These are phyloP conservation scores for Hemisphaericaspora nanyangensis DNA, from an alignment of 805 yeast species.

Conservation along the genomic window DNA sequence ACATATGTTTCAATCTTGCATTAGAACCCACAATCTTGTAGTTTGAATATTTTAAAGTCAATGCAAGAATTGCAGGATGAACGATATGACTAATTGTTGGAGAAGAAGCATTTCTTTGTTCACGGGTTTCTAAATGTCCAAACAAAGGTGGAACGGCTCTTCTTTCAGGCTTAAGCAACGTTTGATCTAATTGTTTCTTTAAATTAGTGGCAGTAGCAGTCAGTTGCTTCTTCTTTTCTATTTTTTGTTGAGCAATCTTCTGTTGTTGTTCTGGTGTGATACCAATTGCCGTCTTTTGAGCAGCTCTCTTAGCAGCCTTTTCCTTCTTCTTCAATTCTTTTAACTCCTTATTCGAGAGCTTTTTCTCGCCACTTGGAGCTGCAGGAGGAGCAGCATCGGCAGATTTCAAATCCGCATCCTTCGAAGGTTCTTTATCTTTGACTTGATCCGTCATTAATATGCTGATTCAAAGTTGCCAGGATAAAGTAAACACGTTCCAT, in stretches of 20 bases:
- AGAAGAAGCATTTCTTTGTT: conserved; percentile 61
- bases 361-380: conserved; percentile 1
- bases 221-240: conserved; percentile 27
- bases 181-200: conserved; percentile 52
- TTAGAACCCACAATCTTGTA: conserved; percentile 89
- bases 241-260: conserved; percentile 39
- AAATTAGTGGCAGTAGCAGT: conserved; percentile 41
- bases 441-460: conserved; percentile 1
- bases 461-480: no score
- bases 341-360: conserved; percentile 69
- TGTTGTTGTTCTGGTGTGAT: conserved; percentile 46
- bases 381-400: not conserved
- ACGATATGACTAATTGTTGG: conserved; percentile 63
- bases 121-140: conserved; percentile 77
- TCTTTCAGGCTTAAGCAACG: conserved; percentile 39
- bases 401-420: not conserved
- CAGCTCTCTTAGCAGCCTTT: conserved; percentile 90
- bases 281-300: conserved; percentile 69
- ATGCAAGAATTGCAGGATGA: conserved; percentile 78
- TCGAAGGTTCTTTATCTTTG: conserved; percentile 1
- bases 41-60: conserved; percentile 77
- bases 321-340: conserved; percentile 86
- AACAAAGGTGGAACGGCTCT: conserved; percentile 58
- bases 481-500: no score
- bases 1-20: conserved; percentile 79